Conservation (phyloP, 1,139 yeast species). For the Debaryomyces udenii region DNA sequence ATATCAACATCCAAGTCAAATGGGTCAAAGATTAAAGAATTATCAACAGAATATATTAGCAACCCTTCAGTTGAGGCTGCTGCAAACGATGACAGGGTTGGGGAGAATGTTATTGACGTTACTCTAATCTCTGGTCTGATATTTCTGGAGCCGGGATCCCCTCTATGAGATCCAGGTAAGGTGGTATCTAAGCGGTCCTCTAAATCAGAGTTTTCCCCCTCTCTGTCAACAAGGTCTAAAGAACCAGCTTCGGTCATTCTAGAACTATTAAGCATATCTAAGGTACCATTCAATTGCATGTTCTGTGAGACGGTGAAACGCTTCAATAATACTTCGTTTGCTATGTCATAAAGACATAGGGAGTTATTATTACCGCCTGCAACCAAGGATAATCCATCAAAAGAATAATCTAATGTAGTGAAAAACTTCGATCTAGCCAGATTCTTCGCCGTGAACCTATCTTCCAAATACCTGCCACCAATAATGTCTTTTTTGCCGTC, state of each 20-base stretch:
- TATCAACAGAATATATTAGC: conserved; percentile 78
- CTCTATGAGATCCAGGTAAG: conserved; percentile 88
- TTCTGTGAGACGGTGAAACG: conserved; percentile 85
- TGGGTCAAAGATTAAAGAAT: conserved; percentile 82
- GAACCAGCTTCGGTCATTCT: conserved; percentile 85
- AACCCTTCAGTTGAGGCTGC: conserved; percentile 97
- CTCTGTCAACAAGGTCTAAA: conserved; percentile 75
- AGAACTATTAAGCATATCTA: conserved; percentile 73
- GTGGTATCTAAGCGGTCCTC: conserved; percentile 78
- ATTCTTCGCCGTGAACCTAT: conserved; percentile 78
- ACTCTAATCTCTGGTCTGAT: conserved; percentile 82
- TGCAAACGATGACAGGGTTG: conserved; percentile 88
- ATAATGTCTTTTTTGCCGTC: conserved; percentile 87
- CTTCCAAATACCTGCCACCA: conserved; percentile 84
- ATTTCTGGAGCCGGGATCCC: conserved; percentile 82
- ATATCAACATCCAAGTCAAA: conserved; percentile 92
- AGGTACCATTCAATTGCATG: conserved; percentile 90
- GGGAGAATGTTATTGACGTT: conserved; percentile 77
- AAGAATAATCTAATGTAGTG: conserved; percentile 79
- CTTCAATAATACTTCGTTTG: conserved; percentile 80
- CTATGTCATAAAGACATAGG: conserved; percentile 86
- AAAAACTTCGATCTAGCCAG: conserved; percentile 84
- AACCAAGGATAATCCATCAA: conserved; percentile 83
- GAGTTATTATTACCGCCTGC: conserved; percentile 96
- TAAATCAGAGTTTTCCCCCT: conserved; percentile 83